Percentiles rank a stretch among this genome's conserved stretches.
These are phyloP conservation scores for Mycoemilia scoparia DNA, from an alignment of 192 early-diverging fungal species.

Conservation along the genomic window DNA sequence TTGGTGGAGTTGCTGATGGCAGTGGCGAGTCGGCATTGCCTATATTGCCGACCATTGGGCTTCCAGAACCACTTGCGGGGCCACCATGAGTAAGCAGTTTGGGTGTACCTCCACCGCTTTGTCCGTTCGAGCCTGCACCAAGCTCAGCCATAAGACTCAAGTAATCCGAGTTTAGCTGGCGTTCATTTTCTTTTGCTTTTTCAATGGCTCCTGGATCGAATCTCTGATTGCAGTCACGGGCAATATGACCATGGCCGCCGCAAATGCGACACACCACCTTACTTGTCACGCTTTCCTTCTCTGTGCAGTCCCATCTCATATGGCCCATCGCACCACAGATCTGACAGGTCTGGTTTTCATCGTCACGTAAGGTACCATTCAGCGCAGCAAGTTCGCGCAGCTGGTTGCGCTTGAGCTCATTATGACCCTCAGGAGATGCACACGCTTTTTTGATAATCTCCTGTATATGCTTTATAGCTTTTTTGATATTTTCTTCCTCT, in stretches of 20 bases:
- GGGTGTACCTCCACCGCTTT: too few species aligned
- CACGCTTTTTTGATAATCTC: slow-evolving; percentile 89
- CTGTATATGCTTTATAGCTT: slow-evolving; percentile 67
- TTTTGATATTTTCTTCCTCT: slow-evolving; percentile 68
- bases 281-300: slow-evolving; percentile 66
- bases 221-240: slow-evolving; percentile 76
- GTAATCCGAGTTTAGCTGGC: slow-evolving; percentile 80
- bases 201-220: slow-evolving; percentile 65
- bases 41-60: too few species aligned
- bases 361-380: slow-evolving; percentile 91
- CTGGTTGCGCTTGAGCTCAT: slow-evolving; percentile 88
- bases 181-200: slow-evolving; percentile 55
- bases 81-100: too few species aligned
- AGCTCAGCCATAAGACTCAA: slow-evolving; percentile 88
- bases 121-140: too few species aligned
- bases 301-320: slow-evolving; percentile 80
- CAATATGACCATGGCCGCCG: slow-evolving; percentile 75
- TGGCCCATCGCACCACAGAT: slow-evolving; percentile 89
- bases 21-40: too few species aligned
- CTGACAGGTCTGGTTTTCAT: slow-evolving; percentile 81
- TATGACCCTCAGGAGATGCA: slow-evolving; percentile 84
- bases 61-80: too few species aligned
- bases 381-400: slow-evolving; percentile 83
- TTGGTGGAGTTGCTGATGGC: too few species aligned
- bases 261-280: slow-evolving; percentile 79